phyloP scores from a whole-genome alignment of 129 eudicot genomes.

The Deinandra increscens region DNA sequence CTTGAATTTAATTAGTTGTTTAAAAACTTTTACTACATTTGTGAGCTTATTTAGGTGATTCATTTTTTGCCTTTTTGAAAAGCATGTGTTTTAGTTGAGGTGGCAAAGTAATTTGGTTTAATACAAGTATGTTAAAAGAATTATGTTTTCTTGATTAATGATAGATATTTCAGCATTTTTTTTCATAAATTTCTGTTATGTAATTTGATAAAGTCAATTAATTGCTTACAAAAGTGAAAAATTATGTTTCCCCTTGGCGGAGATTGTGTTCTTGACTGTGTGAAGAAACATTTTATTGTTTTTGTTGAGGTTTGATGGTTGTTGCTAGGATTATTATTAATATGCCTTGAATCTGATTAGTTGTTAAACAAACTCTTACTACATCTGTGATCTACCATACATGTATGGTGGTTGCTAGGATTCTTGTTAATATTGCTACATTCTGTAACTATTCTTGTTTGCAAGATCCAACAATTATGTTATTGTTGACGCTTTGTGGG shows the following conservation, averaged over 20 bases:
- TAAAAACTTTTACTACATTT: not conserved
- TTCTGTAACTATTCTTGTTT: not conserved
- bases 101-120: not conserved
- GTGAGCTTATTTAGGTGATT: not conserved
- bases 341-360: not conserved
- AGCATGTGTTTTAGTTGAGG: not conserved
- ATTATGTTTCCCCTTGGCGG: not conserved
- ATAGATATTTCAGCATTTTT: not conserved
- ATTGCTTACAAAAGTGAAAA: not conserved
- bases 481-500: not conserved
- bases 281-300: not conserved
- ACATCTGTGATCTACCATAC: not conserved
- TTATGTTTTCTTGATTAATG: not conserved
- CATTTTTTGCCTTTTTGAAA: not conserved
- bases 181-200: not conserved
- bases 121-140: not conserved
- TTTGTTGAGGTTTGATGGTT: conserved; percentile 3
- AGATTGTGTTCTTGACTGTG: not conserved
- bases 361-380: not conserved
- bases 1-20: conserved; percentile 14
- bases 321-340: not conserved
- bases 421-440: not conserved
- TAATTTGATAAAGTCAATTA: not conserved
- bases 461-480: not conserved
- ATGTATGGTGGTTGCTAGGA: not conserved